Percentiles rank a stretch among this genome's conserved stretches.
These are phyloP conservation scores for Aspergillus campestris DNA, from an alignment of 495 filamentous ascomycete genomes.

Conservation along the genomic window DNA sequence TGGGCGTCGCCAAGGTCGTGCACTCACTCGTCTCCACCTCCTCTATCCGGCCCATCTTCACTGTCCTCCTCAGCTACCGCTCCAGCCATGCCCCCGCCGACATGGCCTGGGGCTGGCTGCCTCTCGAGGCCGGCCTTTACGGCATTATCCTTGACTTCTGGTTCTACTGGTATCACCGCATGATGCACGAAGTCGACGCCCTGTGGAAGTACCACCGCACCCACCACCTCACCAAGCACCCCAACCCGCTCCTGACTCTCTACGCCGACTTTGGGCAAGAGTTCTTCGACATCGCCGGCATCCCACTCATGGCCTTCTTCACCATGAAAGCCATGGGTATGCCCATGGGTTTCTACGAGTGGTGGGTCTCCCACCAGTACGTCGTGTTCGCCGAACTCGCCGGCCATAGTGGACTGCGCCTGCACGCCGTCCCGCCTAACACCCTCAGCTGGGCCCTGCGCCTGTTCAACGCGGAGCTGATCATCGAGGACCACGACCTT, in stretches of 20 bases:
- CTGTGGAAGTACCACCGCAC: constrained; percentile 16
- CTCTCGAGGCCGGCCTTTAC: constrained; percentile 7
- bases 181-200: constrained; percentile 11
- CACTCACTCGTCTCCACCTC: constrained; percentile 8
- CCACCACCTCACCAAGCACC: constrained; percentile 14
- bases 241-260: constrained; percentile 10
- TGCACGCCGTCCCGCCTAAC: constrained; percentile 2
- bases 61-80: constrained; percentile 8
- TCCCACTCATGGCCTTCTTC: constrained; percentile 10
- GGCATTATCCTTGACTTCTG: constrained; percentile 7
- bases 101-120: constrained; percentile 9
- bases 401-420: constrained; percentile 10
- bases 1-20: constrained; percentile 6
- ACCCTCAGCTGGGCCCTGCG: constrained; percentile 6
- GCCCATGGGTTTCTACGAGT: constrained; percentile 15
- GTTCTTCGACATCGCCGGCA: constrained; percentile 14
- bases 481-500: constrained; percentile 14
- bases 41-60: constrained; percentile 7
- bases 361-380: constrained; percentile 14
- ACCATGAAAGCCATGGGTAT: constrained; percentile 9
- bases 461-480: constrained; percentile 5
- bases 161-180: constrained; percentile 11
- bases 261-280: constrained; percentile 13
- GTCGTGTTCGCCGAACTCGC: constrained; percentile 12
- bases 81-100: background rate